Evolutionary conservation across 768 basidiomycete genomes (phyloP).

Genomic region (Favolaschia claudopus): DNA sequence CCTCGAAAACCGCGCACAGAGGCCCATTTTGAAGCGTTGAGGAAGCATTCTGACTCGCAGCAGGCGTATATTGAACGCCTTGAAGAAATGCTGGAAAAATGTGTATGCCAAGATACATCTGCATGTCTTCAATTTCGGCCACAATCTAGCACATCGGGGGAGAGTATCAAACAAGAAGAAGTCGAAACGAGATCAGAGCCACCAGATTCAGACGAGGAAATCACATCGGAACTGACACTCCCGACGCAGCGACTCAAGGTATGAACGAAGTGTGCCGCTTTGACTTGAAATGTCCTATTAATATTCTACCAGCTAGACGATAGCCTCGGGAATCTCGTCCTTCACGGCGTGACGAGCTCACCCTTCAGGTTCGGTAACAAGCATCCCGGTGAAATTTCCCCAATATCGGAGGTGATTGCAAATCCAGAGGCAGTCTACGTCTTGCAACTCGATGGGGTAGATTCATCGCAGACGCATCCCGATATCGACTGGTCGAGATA

Average conservation of each 20-base stretch:
- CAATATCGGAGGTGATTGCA: neutral
- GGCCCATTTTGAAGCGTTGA: slow-evolving; percentile 25
- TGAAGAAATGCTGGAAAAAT: slow-evolving; percentile 12
- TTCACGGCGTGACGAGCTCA: slow-evolving; percentile 1
- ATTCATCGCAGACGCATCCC: slow-evolving; percentile 1
- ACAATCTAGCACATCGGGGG: slow-evolving; percentile 10
- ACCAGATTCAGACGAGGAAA: slow-evolving; percentile 21
- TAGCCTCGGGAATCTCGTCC: slow-evolving; percentile 4
- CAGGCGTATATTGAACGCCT: slow-evolving; percentile 17
- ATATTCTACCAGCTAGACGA: slow-evolving; percentile 18
- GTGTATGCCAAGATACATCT: slow-evolving; percentile 22
- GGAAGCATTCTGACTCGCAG: slow-evolving; percentile 14
- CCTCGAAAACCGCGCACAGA: slow-evolving; percentile 17
- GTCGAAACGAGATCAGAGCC: neutral
- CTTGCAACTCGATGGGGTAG: slow-evolving; percentile 16
- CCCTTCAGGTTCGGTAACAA: neutral
- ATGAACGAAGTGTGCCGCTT: too few species aligned
- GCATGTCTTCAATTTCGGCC: too few species aligned
- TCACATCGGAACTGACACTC: slow-evolving; percentile 17
- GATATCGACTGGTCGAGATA: slow-evolving; percentile 25
- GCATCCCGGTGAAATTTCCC: neutral
- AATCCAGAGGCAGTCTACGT: slow-evolving; percentile 12
- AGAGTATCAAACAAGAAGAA: neutral
- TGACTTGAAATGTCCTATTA: too few species aligned
- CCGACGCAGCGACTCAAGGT: slow-evolving; percentile 24